Percentiles rank a stretch among this genome's conserved stretches.
phyloP scores from a whole-genome alignment of 768 basidiomycete genomes.

The Lactarius akahatsu region DNA sequence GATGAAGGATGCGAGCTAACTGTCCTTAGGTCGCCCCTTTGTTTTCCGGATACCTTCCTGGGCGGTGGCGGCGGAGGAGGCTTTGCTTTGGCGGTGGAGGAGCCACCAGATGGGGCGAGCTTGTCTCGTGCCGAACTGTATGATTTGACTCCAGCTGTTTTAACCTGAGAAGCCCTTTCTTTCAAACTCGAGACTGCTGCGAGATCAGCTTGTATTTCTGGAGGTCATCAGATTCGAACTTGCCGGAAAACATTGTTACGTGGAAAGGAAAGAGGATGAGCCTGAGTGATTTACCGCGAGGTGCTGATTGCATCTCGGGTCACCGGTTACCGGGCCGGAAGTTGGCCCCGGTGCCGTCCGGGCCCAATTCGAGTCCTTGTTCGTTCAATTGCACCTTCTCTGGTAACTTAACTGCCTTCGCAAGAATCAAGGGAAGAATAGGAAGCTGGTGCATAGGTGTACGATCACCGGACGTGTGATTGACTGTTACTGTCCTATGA shows the following conservation, averaged over 20 bases:
- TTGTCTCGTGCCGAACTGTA: slow-evolving; percentile 19
- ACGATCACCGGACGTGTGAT: no score
- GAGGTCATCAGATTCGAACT: neutral
- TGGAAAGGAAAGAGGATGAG: no score
- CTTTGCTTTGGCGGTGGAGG: slow-evolving; percentile 9
- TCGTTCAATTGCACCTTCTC: no score
- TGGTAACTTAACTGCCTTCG: no score
- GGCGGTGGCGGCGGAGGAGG: slow-evolving; percentile 11
- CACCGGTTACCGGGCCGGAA: no score
- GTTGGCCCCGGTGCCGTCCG: no score
- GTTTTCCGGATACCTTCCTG: slow-evolving; percentile 2
- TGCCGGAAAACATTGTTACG: slow-evolving; percentile 20
- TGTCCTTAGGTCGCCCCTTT: neutral
- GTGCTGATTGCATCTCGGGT: no score
- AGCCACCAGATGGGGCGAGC: neutral
- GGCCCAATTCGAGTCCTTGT: no score
- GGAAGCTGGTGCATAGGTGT: no score
- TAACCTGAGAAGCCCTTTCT: slow-evolving; percentile 20
- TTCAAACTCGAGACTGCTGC: slow-evolving; percentile 17
- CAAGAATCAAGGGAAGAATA: no score
- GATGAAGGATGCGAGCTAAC: neutral
- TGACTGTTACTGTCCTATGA: no score
- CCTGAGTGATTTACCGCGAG: no score
- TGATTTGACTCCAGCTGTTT: slow-evolving; percentile 16
- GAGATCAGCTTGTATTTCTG: neutral